Base-by-base conservation (phyloP, 495 filamentous ascomycete genomes). In the Aspergillus saccharolyticus region DNA sequence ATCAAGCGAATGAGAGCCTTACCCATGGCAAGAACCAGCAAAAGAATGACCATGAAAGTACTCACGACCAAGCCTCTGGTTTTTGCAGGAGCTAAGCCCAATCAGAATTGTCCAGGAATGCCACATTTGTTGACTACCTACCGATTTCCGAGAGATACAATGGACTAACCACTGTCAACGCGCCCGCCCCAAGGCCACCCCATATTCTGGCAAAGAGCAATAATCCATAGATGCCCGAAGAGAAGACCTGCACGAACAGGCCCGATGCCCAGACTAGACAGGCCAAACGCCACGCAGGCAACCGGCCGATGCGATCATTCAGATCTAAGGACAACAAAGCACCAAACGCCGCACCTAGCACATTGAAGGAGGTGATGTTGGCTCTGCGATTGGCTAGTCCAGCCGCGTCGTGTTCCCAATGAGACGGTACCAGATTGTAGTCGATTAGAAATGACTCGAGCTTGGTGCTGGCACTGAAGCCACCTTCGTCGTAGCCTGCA, bases 91-190 rank as follows among this genome's bases (percentile, higher is more conserved):
- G 78, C 78, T 67, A 47, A n/a, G 17, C 45, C 14, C 14, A 45
- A 25, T 65, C 18, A 56, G 50, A 18, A 48, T 14, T 43, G 2
- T 12, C 42, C 28, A 22, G 15, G 17, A 4, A 8, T 24, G 28
- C 16, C 19, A 53, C n/a, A 15, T 21, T 10, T 19, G 10, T 10
- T 15, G 33, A 42, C 14, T 49, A 60, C 64, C 14, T 42, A 67
- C 65, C 65, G 53, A 82, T 78, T 55, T 82, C 80, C 9, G 77
- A 77, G 42, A 81, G 61, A 61, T 81, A 82, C 52, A 81, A 56
- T 1, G 80, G 80, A 1, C 75, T 68, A 10, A 70, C 69, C 15
- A 80, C 80, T 9, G 80, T 80, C 54, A 79, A 66, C 4, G 70
- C 67, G 22, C 78, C 80, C 15, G 79, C 74, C 3, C 78, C 78